Conservation (phyloP, 139 green algal species). For the Chlamydomonas incerta region DNA sequence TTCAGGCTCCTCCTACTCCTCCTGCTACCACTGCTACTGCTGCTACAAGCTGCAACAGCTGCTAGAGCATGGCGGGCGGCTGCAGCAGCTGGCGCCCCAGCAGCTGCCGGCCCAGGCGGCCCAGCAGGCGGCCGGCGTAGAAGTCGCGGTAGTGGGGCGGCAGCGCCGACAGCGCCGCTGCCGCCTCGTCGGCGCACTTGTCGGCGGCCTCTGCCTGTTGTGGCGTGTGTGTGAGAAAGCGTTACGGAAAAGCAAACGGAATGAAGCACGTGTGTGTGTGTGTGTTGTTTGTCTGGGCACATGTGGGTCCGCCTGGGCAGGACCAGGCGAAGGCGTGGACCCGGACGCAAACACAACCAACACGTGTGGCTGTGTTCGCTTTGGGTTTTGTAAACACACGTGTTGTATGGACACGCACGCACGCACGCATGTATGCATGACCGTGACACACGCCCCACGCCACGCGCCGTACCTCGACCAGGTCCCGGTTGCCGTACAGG, state of each 20-base stretch:
- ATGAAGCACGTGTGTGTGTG: too few species aligned
- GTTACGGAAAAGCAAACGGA: neutral
- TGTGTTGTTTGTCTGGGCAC: too few species aligned
- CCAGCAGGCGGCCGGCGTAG: slow-evolving; percentile 56
- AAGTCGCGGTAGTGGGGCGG: slow-evolving; percentile 57
- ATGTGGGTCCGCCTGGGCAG: neutral
- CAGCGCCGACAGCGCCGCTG: slow-evolving; percentile 40
- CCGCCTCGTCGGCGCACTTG: slow-evolving; percentile 10
- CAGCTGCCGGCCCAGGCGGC: slow-evolving; percentile 2
- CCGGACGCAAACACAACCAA: too few species aligned
- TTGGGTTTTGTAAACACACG: too few species aligned
- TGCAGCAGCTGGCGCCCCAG: too few species aligned
- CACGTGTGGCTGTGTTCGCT: too few species aligned
- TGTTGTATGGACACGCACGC: neutral
- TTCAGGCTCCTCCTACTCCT: too few species aligned
- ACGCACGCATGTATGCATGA: neutral
- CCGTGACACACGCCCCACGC: neutral
- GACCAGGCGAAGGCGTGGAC: neutral
- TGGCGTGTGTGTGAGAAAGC: too few species aligned
- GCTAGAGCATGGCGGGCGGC: too few species aligned
- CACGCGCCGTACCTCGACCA: slow-evolving; percentile 39
- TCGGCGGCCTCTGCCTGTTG: slow-evolving; percentile 46
- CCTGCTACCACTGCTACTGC: too few species aligned
- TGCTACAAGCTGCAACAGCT: too few species aligned
- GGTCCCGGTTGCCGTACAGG: slow-evolving; percentile 75